phyloP scores from a whole-genome alignment of 345 rosid species.

The Moringa oleifera region DNA sequence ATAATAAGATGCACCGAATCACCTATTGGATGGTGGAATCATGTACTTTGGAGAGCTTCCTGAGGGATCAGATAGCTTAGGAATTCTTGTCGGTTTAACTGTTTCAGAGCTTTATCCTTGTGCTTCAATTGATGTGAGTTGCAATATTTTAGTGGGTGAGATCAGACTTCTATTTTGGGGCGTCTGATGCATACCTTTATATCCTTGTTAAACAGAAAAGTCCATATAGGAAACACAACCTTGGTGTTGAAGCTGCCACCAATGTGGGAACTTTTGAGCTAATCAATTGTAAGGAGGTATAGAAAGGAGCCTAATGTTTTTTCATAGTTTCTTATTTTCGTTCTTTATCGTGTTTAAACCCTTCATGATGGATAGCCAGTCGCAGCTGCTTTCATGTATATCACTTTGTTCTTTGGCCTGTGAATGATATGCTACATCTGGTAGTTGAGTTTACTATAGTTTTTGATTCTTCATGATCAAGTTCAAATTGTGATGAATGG shows the following conservation, averaged over 20 bases:
- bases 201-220: conserved; percentile 29
- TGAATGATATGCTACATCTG: not conserved
- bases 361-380: conserved; percentile 2
- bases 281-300: conserved; percentile 32
- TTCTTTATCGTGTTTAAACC: not conserved
- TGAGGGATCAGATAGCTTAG: conserved; percentile 5
- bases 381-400: conserved; percentile 3
- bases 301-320: conserved; percentile 15
- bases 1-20: conserved; percentile 2
- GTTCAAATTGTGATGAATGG: conserved; percentile 12
- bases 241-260: conserved; percentile 30
- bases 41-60: not conserved
- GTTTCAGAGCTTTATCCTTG: conserved; percentile 7
- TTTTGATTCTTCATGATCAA: conserved; percentile 11
- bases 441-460: conserved; percentile 3
- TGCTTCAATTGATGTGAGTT: conserved; percentile 6
- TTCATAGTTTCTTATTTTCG: conserved; percentile 13
- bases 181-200: conserved; percentile 27
- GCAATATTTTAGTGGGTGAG: conserved; percentile 15
- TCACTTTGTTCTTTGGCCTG: not conserved
- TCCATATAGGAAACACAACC: conserved; percentile 25
- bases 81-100: conserved; percentile 6
- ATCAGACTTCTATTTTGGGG: conserved; percentile 18
- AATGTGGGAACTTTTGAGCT: conserved; percentile 33
- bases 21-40: conserved; percentile 4